These are phyloP conservation scores for Eurotiales sp. DNA, from an alignment of 2,329 filamentous ascomycete species.

Conservation along the genomic window DNA sequence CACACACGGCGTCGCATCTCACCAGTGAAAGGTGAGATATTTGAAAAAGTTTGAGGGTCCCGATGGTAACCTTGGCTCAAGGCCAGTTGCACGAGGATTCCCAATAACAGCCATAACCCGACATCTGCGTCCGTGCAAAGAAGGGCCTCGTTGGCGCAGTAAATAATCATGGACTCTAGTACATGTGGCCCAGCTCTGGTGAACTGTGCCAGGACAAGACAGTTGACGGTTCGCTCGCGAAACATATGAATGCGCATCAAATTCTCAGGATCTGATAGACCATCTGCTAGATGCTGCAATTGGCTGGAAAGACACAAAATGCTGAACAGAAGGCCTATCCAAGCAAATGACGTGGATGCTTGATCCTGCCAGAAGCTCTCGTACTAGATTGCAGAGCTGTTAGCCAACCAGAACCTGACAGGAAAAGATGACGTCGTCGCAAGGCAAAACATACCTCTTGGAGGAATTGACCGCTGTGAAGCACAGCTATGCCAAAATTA, in stretches of 20 bases:
- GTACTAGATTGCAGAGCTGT: background rate
- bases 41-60: slow-evolving; percentile 51
- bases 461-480: background rate
- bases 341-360: background rate
- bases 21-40: slow-evolving; percentile 51
- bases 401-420: background rate
- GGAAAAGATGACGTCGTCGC: background rate
- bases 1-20: slow-evolving; percentile 47
- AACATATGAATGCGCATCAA: slow-evolving; percentile 14
- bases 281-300: slow-evolving; percentile 1
- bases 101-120: slow-evolving; percentile 52
- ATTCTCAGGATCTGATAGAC: background rate
- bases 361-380: slow-evolving; percentile 3
- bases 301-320: slow-evolving; percentile 9
- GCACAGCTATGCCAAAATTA: background rate
- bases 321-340: slow-evolving; percentile 1
- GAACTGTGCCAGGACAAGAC: slow-evolving; percentile 53
- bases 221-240: slow-evolving; percentile 45
- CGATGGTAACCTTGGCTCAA: slow-evolving; percentile 59
- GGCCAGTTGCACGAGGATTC: slow-evolving; percentile 53
- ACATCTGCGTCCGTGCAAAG: slow-evolving; percentile 51
- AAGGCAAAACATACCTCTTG: slow-evolving; percentile 2
- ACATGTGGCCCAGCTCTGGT: slow-evolving; percentile 51
- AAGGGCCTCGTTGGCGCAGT: slow-evolving; percentile 53
- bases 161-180: slow-evolving; percentile 54